phyloP scores from a whole-genome alignment of 306 rosid genomes.

The Corylus heterophylla region DNA sequence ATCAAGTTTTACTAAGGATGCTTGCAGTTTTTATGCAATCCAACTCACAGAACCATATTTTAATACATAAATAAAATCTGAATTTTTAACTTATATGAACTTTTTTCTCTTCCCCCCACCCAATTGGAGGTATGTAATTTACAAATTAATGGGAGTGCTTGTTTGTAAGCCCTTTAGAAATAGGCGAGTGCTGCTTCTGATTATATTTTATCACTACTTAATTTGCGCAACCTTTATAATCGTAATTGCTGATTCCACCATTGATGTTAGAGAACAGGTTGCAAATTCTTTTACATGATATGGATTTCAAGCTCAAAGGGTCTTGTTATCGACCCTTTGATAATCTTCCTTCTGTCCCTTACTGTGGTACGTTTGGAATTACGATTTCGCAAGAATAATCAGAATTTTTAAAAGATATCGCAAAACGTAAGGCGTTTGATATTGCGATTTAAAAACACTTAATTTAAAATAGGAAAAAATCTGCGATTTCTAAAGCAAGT shows the following conservation, averaged over 20 bases:
- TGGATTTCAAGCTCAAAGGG: neutral
- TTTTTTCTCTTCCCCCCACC: too few relatives aligned
- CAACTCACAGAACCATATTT: neutral
- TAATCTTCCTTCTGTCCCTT: neutral
- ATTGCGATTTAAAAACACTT: too few relatives aligned
- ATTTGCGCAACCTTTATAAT: neutral
- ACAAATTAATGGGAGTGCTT: neutral
- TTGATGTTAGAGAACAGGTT: neutral
- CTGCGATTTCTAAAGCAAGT: too few relatives aligned
- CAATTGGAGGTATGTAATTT: too few relatives aligned
- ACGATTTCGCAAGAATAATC: too few relatives aligned
- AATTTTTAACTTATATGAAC: too few relatives aligned
- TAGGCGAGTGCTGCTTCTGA: neutral
- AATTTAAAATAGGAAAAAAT: too few relatives aligned
- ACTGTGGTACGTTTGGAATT: too few relatives aligned
- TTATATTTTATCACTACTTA: neutral
- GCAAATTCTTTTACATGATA: neutral
- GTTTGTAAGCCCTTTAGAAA: neutral
- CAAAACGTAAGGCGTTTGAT: too few relatives aligned
- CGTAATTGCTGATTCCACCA: neutral
- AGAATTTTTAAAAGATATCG: too few relatives aligned
- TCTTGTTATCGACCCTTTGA: neutral
- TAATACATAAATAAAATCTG: too few relatives aligned
- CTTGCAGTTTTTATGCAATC: neutral
- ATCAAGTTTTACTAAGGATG: neutral